These are phyloP conservation scores for Parsonsia alboflavescens DNA, from an alignment of 257 asterid species.

Conservation along the genomic window DNA sequence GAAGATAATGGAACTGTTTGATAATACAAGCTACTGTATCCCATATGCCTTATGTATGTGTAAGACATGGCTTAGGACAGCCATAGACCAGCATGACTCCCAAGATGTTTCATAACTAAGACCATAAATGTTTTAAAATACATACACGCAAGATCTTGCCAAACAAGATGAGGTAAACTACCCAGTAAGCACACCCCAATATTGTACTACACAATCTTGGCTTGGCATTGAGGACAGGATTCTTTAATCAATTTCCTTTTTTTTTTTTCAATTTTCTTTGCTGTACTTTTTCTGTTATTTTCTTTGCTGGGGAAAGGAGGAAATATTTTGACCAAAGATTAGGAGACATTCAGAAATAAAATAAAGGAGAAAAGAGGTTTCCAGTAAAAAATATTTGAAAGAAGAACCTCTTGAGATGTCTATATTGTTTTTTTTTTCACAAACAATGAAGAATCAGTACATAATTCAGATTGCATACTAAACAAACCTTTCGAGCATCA, in stretches of 20 bases:
- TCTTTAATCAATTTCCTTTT: background rate
- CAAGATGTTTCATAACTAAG: background rate
- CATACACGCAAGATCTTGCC: background rate
- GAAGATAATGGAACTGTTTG: background rate
- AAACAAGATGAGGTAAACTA: background rate
- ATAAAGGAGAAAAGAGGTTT: background rate
- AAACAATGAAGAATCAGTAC: background rate
- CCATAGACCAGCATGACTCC: background rate
- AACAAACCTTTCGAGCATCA: constrained; percentile 93
- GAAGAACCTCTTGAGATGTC: background rate
- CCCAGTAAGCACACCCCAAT: background rate
- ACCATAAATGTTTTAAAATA: background rate
- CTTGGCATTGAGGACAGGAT: background rate
- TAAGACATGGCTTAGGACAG: background rate
- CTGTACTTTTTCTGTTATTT: background rate
- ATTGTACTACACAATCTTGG: background rate
- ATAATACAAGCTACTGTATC: background rate
- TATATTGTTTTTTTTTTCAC: background rate
- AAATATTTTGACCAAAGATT: background rate
- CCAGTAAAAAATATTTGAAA: background rate
- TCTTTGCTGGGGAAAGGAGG: background rate
- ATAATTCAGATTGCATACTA: background rate
- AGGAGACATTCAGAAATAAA: background rate
- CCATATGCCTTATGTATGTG: background rate
- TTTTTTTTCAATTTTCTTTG: background rate